A percentile compares a stretch with the other conserved stretches of the same genome.
These are phyloP conservation scores for Aureobasidium sp. DNA, from an alignment of 2,329 filamentous ascomycete genomes.

Conservation along the genomic window DNA sequence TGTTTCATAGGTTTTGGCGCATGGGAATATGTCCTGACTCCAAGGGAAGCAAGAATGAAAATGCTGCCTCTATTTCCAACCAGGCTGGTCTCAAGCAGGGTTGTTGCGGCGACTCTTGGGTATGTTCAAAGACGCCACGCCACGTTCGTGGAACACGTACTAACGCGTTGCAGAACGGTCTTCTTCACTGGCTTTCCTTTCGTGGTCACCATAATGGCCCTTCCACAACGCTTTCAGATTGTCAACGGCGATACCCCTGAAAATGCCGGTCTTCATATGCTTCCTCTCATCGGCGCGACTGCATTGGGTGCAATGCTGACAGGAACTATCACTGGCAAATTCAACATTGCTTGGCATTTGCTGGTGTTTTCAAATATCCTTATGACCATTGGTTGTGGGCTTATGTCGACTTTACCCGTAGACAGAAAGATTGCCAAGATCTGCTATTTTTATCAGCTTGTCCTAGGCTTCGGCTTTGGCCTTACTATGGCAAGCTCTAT, in stretches of 20 bases:
- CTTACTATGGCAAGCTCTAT: background rate
- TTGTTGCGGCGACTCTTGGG: slow-evolving; percentile 7
- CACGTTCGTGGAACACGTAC: background rate
- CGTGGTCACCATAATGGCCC: slow-evolving; percentile 12
- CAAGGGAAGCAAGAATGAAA: background rate
- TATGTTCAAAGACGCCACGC: background rate
- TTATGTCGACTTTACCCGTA: background rate
- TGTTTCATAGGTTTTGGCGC: slow-evolving; percentile 2
- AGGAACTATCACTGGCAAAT: slow-evolving; percentile 1
- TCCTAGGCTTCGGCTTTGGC: background rate
- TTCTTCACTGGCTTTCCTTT: slow-evolving; percentile 13
- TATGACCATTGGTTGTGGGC: background rate
- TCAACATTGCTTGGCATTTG: slow-evolving; percentile 2
- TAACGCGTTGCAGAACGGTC: background rate
- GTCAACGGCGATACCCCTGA: slow-evolving; percentile 1
- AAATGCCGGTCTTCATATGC: slow-evolving; percentile 13
- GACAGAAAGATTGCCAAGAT: background rate
- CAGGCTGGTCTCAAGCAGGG: background rate
- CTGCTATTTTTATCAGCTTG: background rate
- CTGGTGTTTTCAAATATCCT: background rate
- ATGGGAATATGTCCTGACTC: slow-evolving; percentile 9
- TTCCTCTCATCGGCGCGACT: slow-evolving; percentile 3
- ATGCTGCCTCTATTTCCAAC: slow-evolving; percentile 8
- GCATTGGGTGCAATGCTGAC: background rate
- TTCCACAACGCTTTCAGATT: slow-evolving; percentile 13